Percentiles rank a stretch among this genome's conserved stretches.
Evolutionary conservation across 768 basidiomycete species (phyloP).

Genomic region (Piloderma croceum): DNA sequence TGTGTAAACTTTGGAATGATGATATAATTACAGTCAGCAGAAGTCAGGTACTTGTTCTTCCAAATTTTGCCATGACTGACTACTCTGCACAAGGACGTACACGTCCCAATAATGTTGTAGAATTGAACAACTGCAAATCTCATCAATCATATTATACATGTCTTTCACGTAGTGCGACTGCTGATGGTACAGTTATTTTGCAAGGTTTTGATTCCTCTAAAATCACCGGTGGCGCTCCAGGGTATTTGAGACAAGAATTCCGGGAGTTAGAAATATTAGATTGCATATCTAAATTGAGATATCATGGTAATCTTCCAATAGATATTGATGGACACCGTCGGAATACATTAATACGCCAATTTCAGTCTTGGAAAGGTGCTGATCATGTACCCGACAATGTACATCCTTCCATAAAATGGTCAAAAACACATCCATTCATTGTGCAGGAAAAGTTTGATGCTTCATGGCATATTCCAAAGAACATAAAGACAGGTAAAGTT

Average conservation of each 20-base stretch:
- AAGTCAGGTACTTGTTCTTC: too few species aligned
- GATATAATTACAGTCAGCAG: too few species aligned
- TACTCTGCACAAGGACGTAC: too few species aligned
- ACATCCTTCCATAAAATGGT: too few species aligned
- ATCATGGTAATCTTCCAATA: conserved; percentile 13
- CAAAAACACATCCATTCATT: too few species aligned
- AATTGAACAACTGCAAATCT: too few species aligned
- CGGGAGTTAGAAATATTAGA: conserved; percentile 31
- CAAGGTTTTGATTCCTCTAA: conserved; percentile 2
- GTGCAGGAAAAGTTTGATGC: too few species aligned
- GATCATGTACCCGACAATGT: conserved; percentile 21
- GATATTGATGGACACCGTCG: conserved; percentile 13
- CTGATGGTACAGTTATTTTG: conserved; percentile 4
- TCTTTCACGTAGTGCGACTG: conserved; percentile 5
- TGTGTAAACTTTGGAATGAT: too few species aligned
- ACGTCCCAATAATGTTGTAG: too few species aligned
- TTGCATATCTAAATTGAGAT: conserved; percentile 25
- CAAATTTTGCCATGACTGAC: too few species aligned
- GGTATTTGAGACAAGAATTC: conserved; percentile 30
- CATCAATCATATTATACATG: conserved; percentile 9
- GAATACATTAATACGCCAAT: conserved; percentile 19
- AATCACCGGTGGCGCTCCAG: conserved; percentile 17
- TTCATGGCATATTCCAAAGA: too few species aligned
- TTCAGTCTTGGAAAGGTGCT: conserved; percentile 14
- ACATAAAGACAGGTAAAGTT: too few species aligned